Conservation (phyloP, 2,329 filamentous ascomycete species). For the Chaetoscypha palmicola region DNA sequence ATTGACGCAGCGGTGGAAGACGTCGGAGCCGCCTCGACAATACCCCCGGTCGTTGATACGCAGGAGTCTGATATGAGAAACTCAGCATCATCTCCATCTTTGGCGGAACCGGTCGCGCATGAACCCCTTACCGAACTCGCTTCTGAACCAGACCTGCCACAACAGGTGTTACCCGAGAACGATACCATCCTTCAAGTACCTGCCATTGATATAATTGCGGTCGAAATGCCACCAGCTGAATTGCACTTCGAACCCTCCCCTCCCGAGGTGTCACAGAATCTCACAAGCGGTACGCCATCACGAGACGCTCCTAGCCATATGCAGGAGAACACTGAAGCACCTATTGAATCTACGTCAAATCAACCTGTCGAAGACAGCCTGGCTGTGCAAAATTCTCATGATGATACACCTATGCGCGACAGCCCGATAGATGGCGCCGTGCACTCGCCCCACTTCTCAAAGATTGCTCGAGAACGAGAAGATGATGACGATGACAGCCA, state of each 20-base stretch:
- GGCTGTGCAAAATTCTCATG: too few species aligned
- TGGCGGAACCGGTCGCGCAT: slow-evolving; percentile 2
- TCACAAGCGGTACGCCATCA: too few species aligned
- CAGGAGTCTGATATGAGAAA: slow-evolving; percentile 29
- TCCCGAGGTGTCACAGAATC: too few species aligned
- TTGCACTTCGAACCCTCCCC: too few species aligned
- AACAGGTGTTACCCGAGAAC: too few species aligned
- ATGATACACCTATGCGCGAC: slow-evolving; percentile 9
- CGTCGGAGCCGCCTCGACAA: slow-evolving; percentile 18
- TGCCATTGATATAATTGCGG: too few species aligned
- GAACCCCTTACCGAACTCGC: slow-evolving; percentile 1
- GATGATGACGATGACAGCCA: slow-evolving; percentile 64
- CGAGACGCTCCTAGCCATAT: too few species aligned
- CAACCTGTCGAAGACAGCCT: too few species aligned
- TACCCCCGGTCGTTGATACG: slow-evolving; percentile 29
- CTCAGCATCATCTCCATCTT: slow-evolving; percentile 9
- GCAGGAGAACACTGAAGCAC: not conserved
- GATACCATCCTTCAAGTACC: too few species aligned
- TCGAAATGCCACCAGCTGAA: too few species aligned
- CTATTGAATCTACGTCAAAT: not conserved
- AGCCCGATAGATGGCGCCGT: slow-evolving; percentile 31
- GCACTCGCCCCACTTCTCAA: slow-evolving; percentile 35
- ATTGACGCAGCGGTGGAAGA: slow-evolving; percentile 24
- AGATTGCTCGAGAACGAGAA: slow-evolving; percentile 69
- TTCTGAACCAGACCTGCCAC: too few species aligned